Evolutionary conservation across 352 stramenopile species (phyloP).

Genomic region (Blastocystis sp.): DNA sequence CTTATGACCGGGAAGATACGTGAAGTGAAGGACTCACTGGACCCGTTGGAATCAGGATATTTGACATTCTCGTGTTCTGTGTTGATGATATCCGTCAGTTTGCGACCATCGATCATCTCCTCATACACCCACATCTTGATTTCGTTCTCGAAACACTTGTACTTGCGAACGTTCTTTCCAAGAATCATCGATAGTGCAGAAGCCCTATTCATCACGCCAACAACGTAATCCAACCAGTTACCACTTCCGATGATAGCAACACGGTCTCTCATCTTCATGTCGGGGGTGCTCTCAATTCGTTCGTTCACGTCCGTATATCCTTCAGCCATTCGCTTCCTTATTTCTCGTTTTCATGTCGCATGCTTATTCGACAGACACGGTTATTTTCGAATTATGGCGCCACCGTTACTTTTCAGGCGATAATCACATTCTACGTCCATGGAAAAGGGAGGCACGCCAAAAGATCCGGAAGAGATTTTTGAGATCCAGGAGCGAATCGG

Average conservation of each 20-base stretch:
- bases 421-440: neutral
- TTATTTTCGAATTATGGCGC: neutral
- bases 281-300: neutral
- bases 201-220: slow-evolving; percentile 6
- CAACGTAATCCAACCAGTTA: neutral
- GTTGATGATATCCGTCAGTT: slow-evolving; percentile 91
- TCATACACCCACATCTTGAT: slow-evolving; percentile 95
- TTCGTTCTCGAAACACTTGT: slow-evolving; percentile 70
- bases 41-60: slow-evolving; percentile 62
- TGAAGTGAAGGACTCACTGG: neutral
- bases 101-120: slow-evolving; percentile 74
- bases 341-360: neutral
- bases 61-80: slow-evolving; percentile 89
- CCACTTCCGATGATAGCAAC: slow-evolving; percentile 37
- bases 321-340: too few relatives aligned
- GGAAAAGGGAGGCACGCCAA: neutral
- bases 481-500: slow-evolving; percentile 23
- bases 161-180: slow-evolving; percentile 58
- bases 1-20: slow-evolving; percentile 75
- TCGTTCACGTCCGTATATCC: neutral
- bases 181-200: slow-evolving; percentile 57
- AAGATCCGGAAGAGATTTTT: slow-evolving; percentile 4
- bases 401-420: neutral
- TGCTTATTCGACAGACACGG: neutral
- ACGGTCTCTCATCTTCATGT: neutral